Evolutionary conservation across 2,329 filamentous ascomycete genomes (phyloP), one percentile per base, ranked within the genome.

Genomic region (Xenosphaeropsis pyriputrescens): DNA sequence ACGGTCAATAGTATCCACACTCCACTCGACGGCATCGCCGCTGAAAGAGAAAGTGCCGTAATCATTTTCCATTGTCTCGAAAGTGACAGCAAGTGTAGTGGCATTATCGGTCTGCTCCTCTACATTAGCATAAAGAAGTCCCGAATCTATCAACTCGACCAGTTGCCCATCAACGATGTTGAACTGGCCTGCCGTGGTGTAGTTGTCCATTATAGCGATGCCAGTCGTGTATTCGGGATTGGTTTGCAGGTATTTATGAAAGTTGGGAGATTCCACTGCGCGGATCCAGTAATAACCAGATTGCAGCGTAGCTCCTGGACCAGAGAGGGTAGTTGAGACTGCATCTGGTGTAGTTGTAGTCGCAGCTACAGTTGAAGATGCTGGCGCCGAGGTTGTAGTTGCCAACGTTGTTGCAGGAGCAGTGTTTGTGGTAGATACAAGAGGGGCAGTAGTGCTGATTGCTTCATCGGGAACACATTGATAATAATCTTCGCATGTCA

Each of bases 21-120:
- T 61, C 72, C 72, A 76, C 9, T 65, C 67, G 26, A 75, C 50
- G 2, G 69, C 63, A 50, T 76, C 72, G n/a, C 71, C 71, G 44
- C 66, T 63, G 52, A 65, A 77, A 0, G 55, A 63, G 50, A 76
- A 76, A 0, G 63, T 63, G 6, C 72, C 72, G 41, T 70, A 75
- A 0, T 60, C 55, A 50, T 69, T 73, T 50, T 66, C 60, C 31
- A 57, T 61, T 34, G 59, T 56, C 15, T 59, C 60, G 54, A 75
- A 76, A 34, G 58, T 64, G 3, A 73, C 64, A 4, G 60, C 54
- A 32, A 76, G 60, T 37, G 60, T 63, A 17, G 61, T 64, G 41
- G 62, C 63, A 4, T 63, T 61, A 43, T 67, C 59, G 0, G 41
- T 26, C 3, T 29, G 41, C 12, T 22, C 30, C 15, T 45, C 37